A percentile compares a stretch with the other conserved stretches of the same genome.
Evolutionary conservation across 768 basidiomycete genomes (phyloP).

Genomic region (Boletellus sp.): DNA sequence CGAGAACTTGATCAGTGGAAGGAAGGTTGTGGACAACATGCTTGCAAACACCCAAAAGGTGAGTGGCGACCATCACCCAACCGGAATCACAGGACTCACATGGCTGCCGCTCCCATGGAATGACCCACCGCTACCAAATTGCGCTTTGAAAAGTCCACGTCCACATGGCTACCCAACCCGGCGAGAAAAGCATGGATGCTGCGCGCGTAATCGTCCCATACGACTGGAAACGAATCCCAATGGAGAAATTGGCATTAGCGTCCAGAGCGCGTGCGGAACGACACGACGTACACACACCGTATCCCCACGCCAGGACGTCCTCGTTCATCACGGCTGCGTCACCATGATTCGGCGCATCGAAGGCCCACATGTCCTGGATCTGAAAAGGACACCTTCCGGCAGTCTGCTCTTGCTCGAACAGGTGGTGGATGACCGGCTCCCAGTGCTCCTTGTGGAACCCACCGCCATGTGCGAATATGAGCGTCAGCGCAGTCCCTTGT

Average conservation of each 20-base stretch:
- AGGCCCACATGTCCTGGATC: conserved; percentile 8
- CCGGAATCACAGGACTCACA: not conserved
- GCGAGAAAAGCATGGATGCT: conserved; percentile 4
- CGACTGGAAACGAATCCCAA: not conserved
- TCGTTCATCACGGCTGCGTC: conserved; percentile 12
- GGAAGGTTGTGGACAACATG: not conserved
- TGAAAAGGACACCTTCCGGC: not conserved
- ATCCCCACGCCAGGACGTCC: not conserved
- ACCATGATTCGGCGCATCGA: conserved; percentile 8
- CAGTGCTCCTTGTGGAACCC: conserved; percentile 10
- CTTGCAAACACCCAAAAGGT: not conserved
- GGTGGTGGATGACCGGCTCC: conserved; percentile 1
- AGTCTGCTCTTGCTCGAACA: not conserved
- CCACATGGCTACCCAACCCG: not conserved
- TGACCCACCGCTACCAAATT: not conserved
- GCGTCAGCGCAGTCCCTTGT: not conserved
- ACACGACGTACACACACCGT: not conserved
- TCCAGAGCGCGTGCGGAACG: not conserved
- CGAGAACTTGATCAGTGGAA: conserved; percentile 2
- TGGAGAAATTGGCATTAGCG: not conserved
- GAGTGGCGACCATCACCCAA: not conserved
- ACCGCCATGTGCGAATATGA: conserved; percentile 3
- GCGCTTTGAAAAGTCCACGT: conserved; percentile 9
- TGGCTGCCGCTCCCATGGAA: not conserved
- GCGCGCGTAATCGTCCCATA: conserved; percentile 1